Percentiles rank a stretch among this genome's conserved stretches.
phyloP scores from a whole-genome alignment of 805 yeast species.

The Candida ficus region DNA sequence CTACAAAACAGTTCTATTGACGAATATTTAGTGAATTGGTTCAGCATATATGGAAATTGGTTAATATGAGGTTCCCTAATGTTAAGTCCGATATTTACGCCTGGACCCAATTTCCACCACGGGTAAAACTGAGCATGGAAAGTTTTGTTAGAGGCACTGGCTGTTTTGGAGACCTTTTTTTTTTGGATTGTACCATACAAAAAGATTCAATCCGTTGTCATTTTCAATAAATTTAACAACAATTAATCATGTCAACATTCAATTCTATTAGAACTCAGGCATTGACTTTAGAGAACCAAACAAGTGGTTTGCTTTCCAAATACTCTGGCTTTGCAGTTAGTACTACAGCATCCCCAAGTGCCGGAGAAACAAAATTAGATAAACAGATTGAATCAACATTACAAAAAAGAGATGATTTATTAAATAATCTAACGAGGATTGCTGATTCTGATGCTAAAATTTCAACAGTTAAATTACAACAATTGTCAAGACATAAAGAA shows the following conservation, averaged over 20 bases:
- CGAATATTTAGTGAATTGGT: constrained; percentile 24
- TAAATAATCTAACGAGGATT: constrained; percentile 46
- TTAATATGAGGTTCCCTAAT: background rate
- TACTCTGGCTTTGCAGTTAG: constrained; percentile 52
- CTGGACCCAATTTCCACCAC: too few relatives aligned
- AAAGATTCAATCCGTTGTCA: too few relatives aligned
- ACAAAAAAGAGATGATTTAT: constrained; percentile 46
- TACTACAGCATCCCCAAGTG: constrained; percentile 41
- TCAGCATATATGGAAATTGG: constrained; percentile 22
- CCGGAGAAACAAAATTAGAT: constrained; percentile 42
- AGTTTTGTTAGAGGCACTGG: too few relatives aligned
- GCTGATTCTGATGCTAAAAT: constrained; percentile 52
- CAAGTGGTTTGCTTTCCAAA: constrained; percentile 46
- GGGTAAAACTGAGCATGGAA: too few relatives aligned
- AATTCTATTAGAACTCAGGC: constrained; percentile 65
- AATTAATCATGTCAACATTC: constrained; percentile 39
- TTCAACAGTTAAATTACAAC: constrained; percentile 73
- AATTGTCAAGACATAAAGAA: constrained; percentile 78
- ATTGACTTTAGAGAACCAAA: constrained; percentile 64
- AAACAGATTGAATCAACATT: constrained; percentile 47
- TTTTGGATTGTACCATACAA: too few relatives aligned
- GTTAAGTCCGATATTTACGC: background rate
- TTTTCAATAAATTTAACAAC: background rate
- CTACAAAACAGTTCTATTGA: constrained; percentile 20
- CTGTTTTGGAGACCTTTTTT: too few relatives aligned